These are phyloP conservation scores for Rhytidiadelphus loreus DNA, from an alignment of 225 moss, liverwort and hornwort species.

Conservation along the genomic window DNA sequence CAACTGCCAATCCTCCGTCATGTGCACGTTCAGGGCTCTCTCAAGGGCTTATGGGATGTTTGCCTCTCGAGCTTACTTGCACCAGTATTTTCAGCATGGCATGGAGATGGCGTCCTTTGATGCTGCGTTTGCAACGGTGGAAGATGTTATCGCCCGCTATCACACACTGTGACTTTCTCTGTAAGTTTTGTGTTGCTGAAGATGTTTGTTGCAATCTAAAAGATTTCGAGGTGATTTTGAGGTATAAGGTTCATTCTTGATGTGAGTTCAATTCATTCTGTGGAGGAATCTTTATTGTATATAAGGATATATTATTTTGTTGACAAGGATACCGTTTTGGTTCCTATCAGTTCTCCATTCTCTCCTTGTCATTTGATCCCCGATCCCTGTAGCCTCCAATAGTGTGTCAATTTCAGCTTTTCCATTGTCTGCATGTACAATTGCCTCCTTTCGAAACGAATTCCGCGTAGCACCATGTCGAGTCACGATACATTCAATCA, in stretches of 20 bases:
- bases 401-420: background rate
- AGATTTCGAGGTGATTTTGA: background rate
- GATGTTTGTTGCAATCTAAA: background rate
- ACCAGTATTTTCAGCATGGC: constrained; percentile 81
- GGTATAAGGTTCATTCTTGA: background rate
- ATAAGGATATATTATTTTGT: background rate
- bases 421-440: background rate
- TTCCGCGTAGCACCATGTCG: background rate
- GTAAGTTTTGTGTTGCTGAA: background rate
- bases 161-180: background rate
- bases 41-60: constrained; percentile 71
- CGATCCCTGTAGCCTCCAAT: background rate
- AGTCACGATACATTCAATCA: background rate
- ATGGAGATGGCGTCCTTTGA: constrained; percentile 75
- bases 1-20: constrained; percentile 74
- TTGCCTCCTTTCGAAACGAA: background rate
- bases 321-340: background rate
- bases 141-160: constrained; percentile 56
- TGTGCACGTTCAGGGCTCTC: constrained; percentile 55
- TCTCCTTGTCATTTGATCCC: background rate
- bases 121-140: constrained; percentile 71
- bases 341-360: background rate
- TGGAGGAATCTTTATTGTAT: background rate
- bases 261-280: background rate
- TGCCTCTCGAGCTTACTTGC: constrained; percentile 72